Percentiles rank a stretch among this genome's conserved stretches.
phyloP scores from a whole-genome alignment of 108 stramenopile genomes.

The Bacterosira constricta region DNA sequence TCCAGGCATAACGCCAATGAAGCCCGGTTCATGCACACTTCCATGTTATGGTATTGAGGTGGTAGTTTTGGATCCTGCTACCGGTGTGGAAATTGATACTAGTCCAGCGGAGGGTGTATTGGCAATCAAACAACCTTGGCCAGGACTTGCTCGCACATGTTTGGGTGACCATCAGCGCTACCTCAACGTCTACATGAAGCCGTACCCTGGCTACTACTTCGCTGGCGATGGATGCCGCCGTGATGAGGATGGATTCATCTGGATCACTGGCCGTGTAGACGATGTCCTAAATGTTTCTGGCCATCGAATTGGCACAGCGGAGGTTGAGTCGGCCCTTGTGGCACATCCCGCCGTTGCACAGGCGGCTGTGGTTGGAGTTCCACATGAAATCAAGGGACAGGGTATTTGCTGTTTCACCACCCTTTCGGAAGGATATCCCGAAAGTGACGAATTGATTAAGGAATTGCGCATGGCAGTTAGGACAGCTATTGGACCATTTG shows the following conservation, averaged over 20 bases:
- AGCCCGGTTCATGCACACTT: slow-evolving; percentile 93
- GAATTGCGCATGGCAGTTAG: slow-evolving; percentile 83
- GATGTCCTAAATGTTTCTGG: slow-evolving; percentile 97
- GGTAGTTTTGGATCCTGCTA: slow-evolving; percentile 86
- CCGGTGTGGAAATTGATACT: slow-evolving; percentile 71
- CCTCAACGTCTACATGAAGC: slow-evolving; percentile 89
- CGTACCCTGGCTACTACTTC: slow-evolving; percentile 97
- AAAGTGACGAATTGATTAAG: slow-evolving; percentile 76
- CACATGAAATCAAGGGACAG: slow-evolving; percentile 93
- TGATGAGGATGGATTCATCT: slow-evolving; percentile 95
- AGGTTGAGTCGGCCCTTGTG: slow-evolving; percentile 94
- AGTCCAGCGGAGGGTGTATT: slow-evolving; percentile 86
- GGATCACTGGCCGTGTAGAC: slow-evolving; percentile 97
- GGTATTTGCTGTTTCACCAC: slow-evolving; percentile 86
- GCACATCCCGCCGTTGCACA: slow-evolving; percentile 88
- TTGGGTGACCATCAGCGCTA: slow-evolving; percentile 95
- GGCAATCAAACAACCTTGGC: slow-evolving; percentile 94
- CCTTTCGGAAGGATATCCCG: slow-evolving; percentile 66
- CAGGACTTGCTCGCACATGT: slow-evolving; percentile 94
- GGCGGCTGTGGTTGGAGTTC: slow-evolving; percentile 91
- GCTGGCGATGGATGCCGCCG: slow-evolving; percentile 94
- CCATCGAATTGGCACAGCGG: slow-evolving; percentile 95
- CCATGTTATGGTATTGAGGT: slow-evolving; percentile 96
- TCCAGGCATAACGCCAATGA: slow-evolving; percentile 94
- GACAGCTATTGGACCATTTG: slow-evolving; percentile 90